Base-by-base conservation (phyloP, 208 protist species). In the Wallacemonas sp. region DNA sequence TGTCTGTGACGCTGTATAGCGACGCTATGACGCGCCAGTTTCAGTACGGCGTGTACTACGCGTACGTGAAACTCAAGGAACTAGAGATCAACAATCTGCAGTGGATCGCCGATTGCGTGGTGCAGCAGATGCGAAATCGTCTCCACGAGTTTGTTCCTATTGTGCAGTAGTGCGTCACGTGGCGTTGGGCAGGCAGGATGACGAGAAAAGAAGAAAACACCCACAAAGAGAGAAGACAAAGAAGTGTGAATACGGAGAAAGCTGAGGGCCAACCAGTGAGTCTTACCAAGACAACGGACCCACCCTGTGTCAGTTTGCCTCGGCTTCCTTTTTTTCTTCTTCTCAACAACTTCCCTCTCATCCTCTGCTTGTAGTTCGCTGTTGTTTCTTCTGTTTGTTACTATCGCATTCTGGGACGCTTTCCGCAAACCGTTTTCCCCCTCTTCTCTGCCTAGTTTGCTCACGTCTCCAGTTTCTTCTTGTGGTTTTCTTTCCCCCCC, bases 41-140 rank as follows among this genome's bases (percentile, higher is more conserved):
- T 61, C 91, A 97, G 73, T 98, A 94, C 78, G 92, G 91, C 60
- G 71, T 91, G 21, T 97, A 95, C 62, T 98, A 97, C 70, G 85
- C 94, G 27, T 98, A 91, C 68, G 79, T 95, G 48, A 97, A 97
- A 73, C 79, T 98, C 61, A 95, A 93, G 77, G 94, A 96, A 73
- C 71, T 96, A 63, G 94, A 97, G 79, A 91, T 96, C 66, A 87
- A 83, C 48, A 97, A 97, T 65, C 68, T 97, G 39, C 80, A 93
- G 62, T 97, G 91, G 91, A 96, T 97, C 52, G 62, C 91, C 2
- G 92, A 97, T 58, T 97, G 94, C 73, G 91, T 97, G 17, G 78
- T 87, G 60, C 93, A 97, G 78, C 83, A 93, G 34, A 94, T 93
- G 78, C 81, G 87, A 39, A 76, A 91, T 54, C 83, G 83, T 45